Base-by-base conservation (phyloP, 345 rosid genomes). In the Hibiscus mutabilis region DNA sequence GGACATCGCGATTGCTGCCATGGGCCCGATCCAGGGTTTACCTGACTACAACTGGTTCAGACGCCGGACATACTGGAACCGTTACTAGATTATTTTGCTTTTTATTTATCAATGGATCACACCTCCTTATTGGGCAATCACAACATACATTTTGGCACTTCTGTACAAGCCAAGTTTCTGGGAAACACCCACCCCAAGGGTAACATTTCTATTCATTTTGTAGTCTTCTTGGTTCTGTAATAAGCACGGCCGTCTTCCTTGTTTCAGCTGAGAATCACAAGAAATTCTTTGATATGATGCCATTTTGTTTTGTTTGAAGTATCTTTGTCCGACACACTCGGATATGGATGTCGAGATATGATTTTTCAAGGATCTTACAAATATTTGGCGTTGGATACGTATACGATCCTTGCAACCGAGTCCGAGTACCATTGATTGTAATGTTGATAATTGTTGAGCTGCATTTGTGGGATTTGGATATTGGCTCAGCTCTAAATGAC, bases 21-120 rank as follows among this genome's bases (percentile, higher is more conserved):
- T 91, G 88, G 99, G 99, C 3, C 98, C 99, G 16, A 81, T 96
- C 84, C 96, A 88, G 74, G 85, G 83, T 15, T 78, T 96, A 78
- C 97, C 91, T 0, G 96, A 96, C 78, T 96, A 96, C 88, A 92
- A 89, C 85, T 91, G 95, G 91, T 96, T 96, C 93, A 86, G 98
- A 84, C 98, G 99, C 83, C 85, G 98, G 74, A 92, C 99, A 71
- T 96, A 91, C 93, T 84, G 89, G 93, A 87, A 87, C 91, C 86
- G 99, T 29, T 91, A 96, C 86, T 96, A 85, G 76, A 75, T 18
- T 74, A 2, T 25, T 33, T 42, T 15, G 56, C 52, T 37, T 47
- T 37, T 49, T 11, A 31, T 64, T 19, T 35, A 15, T 64, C 61
- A 3, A 60, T 14, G 72, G 70, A 37, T 66, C 60, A 18, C 18